Conservation (phyloP, 108 stramenopile genomes). For the Nannochloropsis gaditana region DNA sequence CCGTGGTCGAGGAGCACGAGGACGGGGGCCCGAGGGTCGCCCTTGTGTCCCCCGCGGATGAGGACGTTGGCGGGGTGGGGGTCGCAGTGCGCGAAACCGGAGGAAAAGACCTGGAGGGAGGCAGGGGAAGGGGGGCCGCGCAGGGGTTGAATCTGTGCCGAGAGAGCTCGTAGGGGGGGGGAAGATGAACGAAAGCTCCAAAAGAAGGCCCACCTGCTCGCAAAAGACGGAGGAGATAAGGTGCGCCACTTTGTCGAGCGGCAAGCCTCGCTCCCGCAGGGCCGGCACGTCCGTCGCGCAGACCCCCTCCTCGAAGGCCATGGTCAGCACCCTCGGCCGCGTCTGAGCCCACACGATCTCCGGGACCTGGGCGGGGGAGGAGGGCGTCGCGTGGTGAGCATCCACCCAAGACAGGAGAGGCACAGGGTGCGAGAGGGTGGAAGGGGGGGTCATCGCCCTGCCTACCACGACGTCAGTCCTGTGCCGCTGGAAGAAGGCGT, state of each 20-base stretch:
- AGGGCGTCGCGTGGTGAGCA: background rate
- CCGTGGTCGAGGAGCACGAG: slow-evolving; percentile 88
- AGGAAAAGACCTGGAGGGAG: slow-evolving; percentile 32
- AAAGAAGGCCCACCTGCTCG: slow-evolving; percentile 41
- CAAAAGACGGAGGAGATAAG: slow-evolving; percentile 50
- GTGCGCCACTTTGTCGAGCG: slow-evolving; percentile 30
- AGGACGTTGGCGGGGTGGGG: slow-evolving; percentile 89
- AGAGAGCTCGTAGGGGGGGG: background rate
- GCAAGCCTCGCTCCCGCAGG: slow-evolving; percentile 53
- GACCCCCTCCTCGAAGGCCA: slow-evolving; percentile 88
- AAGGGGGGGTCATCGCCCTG: background rate
- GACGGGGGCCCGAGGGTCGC: slow-evolving; percentile 59
- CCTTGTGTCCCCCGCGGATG: slow-evolving; percentile 61
- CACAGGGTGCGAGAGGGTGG: background rate
- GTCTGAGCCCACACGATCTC: slow-evolving; percentile 63
- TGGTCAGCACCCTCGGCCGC: slow-evolving; percentile 72
- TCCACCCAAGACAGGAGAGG: background rate
- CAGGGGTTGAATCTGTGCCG: background rate
- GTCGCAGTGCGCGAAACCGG: slow-evolving; percentile 78
- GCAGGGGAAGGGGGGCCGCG: background rate
- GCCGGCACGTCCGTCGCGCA: slow-evolving; percentile 66
- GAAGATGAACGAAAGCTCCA: background rate
- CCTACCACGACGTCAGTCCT: background rate
- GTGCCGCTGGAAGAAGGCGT: background rate
- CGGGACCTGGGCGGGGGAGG: slow-evolving; percentile 58